Conservation (phyloP, 495 filamentous ascomycete species). For the Penicillium riverlandense region DNA sequence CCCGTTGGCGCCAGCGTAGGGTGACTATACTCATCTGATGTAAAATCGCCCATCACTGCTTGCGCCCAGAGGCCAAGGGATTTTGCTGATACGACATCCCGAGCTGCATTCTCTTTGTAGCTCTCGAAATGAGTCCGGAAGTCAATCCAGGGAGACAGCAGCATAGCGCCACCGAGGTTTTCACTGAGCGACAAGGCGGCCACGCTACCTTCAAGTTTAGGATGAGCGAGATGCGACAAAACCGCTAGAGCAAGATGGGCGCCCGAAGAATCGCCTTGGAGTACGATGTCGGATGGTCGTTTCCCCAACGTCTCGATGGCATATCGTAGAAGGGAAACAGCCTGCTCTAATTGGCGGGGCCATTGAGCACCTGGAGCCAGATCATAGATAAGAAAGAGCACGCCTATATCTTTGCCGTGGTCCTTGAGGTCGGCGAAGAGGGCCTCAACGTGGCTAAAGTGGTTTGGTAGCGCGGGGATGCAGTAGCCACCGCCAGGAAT, state of each 20-base stretch:
- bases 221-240: conserved; percentile 46
- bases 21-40: background rate
- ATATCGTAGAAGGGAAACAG: conserved; percentile 31
- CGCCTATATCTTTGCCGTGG: background rate
- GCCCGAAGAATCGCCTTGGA: conserved; percentile 52
- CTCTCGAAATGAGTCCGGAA: conserved; percentile 1
- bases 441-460: conserved; percentile 1
- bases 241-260: conserved; percentile 43
- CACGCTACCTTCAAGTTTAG: conserved; percentile 26
- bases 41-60: too few species aligned
- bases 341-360: conserved; percentile 46
- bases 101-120: conserved; percentile 1
- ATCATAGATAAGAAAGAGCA: conserved; percentile 1
- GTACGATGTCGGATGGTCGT: conserved; percentile 30
- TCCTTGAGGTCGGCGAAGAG: background rate
- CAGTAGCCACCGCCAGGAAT: conserved; percentile 4
- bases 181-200: conserved; percentile 6
- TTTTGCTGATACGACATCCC: background rate
- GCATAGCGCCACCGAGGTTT: conserved; percentile 1
- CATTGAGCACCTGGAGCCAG: conserved; percentile 41
- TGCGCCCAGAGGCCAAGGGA: background rate
- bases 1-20: background rate
- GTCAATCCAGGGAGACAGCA: conserved; percentile 10
- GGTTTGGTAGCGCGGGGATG: conserved; percentile 1
- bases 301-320: conserved; percentile 26